phyloP scores from a whole-genome alignment of 768 basidiomycete species.

The Leccinum broughii region DNA sequence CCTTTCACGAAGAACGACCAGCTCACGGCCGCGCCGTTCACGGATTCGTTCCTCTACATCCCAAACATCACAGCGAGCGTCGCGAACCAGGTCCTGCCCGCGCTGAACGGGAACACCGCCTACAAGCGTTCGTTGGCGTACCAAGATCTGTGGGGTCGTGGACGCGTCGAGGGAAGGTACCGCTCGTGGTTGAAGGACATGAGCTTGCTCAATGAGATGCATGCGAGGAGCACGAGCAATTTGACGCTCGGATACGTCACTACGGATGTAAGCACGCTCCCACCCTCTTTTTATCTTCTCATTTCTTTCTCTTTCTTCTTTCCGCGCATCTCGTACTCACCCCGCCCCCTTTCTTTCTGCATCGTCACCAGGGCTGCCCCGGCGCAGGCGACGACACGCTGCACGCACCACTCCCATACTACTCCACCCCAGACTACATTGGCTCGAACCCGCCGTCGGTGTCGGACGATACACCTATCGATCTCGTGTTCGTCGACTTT shows the following conservation, averaged over 20 bases:
- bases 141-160: background rate
- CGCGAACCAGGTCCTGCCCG: slow-evolving; percentile 54
- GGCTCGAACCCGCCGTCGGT: slow-evolving; percentile 54
- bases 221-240: slow-evolving; percentile 42
- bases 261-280: background rate
- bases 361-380: slow-evolving; percentile 55
- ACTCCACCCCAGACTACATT: slow-evolving; percentile 56
- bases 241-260: background rate
- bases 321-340: background rate
- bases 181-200: background rate
- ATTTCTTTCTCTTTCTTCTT: background rate
- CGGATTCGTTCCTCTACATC: slow-evolving; percentile 63
- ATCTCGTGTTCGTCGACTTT: slow-evolving; percentile 78
- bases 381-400: slow-evolving; percentile 73
- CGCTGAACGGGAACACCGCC: slow-evolving; percentile 46
- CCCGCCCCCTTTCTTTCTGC: background rate
- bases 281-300: background rate
- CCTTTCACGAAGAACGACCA: slow-evolving; percentile 81
- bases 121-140: background rate
- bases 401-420: slow-evolving; percentile 62
- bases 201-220: background rate
- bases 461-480: slow-evolving; percentile 51
- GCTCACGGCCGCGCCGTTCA: slow-evolving; percentile 71
- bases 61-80: slow-evolving; percentile 49
- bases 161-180: background rate